These are phyloP conservation scores for Mycogone perniciosa DNA, from an alignment of 2,329 filamentous ascomycete species.

Conservation along the genomic window DNA sequence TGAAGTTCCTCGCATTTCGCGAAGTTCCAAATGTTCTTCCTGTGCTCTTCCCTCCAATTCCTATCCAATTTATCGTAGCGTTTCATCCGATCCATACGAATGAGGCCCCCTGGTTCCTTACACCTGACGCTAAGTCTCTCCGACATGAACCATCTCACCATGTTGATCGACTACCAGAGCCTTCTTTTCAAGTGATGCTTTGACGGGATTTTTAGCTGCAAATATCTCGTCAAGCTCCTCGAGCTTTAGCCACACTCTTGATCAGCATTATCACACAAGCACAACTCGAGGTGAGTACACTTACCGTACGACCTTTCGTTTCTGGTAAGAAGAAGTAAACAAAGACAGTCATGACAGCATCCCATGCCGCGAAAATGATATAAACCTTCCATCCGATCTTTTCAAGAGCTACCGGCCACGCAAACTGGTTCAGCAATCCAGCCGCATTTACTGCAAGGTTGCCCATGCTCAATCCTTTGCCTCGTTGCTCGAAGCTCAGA, in stretches of 20 bases:
- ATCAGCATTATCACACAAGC: slow-evolving; percentile 5
- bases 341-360: slow-evolving; percentile 22
- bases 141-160: slow-evolving; percentile 28
- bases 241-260: slow-evolving; percentile 23
- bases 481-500: slow-evolving; percentile 45
- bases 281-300: slow-evolving; percentile 1
- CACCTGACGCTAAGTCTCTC: slow-evolving; percentile 12
- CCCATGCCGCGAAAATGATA: slow-evolving; percentile 43
- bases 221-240: slow-evolving; percentile 50
- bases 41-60: no score
- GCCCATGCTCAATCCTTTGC: slow-evolving; percentile 47
- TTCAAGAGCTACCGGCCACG: slow-evolving; percentile 40
- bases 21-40: no score
- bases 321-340: slow-evolving; percentile 25
- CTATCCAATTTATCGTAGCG: no score
- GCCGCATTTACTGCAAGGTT: slow-evolving; percentile 37
- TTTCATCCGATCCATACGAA: no score
- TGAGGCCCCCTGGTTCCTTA: no score
- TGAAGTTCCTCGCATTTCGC: no score
- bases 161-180: slow-evolving; percentile 30
- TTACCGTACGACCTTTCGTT: slow-evolving; percentile 36
- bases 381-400: slow-evolving; percentile 48
- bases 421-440: slow-evolving; percentile 40
- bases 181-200: slow-evolving; percentile 37
- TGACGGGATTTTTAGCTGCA: slow-evolving; percentile 36